A percentile compares a stretch with the other conserved stretches of the same genome.
These are phyloP conservation scores for Myriangium duriaei DNA, from an alignment of 2,329 filamentous ascomycete species.

Conservation along the genomic window DNA sequence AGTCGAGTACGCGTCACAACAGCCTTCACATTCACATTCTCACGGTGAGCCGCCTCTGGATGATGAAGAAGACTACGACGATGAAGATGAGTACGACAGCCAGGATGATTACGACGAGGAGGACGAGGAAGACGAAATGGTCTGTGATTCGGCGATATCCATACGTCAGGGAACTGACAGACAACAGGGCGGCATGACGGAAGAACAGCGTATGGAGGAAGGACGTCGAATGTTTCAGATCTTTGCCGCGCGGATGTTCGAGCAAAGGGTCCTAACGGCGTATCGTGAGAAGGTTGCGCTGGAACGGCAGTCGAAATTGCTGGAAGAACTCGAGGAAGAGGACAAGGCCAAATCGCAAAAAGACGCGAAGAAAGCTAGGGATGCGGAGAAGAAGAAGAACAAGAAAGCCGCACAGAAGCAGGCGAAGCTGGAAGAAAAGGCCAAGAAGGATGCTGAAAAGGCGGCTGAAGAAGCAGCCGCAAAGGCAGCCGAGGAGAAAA, in stretches of 20 bases:
- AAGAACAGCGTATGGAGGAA: slow-evolving; percentile 98
- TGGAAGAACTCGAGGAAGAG: slow-evolving; percentile 87
- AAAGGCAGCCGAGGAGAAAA: slow-evolving; percentile 64
- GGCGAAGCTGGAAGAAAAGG: slow-evolving; percentile 80
- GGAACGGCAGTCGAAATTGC: slow-evolving; percentile 78
- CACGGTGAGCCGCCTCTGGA: slow-evolving; percentile 62
- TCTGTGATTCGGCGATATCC: slow-evolving; percentile 21
- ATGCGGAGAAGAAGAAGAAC: slow-evolving; percentile 90
- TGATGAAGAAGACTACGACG: slow-evolving; percentile 67
- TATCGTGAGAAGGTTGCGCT: slow-evolving; percentile 94
- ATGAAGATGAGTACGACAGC: slow-evolving; percentile 51
- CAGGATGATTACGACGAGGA: slow-evolving; percentile 54
- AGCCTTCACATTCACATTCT: slow-evolving; percentile 45
- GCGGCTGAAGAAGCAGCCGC: slow-evolving; percentile 72
- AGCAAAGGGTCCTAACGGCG: slow-evolving; percentile 90
- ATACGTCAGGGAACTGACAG: slow-evolving; percentile 8
- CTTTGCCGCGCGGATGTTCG: slow-evolving; percentile 97
- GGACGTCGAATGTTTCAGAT: slow-evolving; percentile 98
- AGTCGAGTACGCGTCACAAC: slow-evolving; percentile 54
- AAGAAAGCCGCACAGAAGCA: slow-evolving; percentile 84
- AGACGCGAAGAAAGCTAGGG: slow-evolving; percentile 85
- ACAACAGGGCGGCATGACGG: slow-evolving; percentile 80
- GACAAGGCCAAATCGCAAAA: slow-evolving; percentile 60
- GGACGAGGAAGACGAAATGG: slow-evolving; percentile 50
- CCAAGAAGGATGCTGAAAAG: slow-evolving; percentile 75